Evolutionary conservation across 202 grass and related monocot species (phyloP).

Genomic region (Brachypodium distachyon): DNA sequence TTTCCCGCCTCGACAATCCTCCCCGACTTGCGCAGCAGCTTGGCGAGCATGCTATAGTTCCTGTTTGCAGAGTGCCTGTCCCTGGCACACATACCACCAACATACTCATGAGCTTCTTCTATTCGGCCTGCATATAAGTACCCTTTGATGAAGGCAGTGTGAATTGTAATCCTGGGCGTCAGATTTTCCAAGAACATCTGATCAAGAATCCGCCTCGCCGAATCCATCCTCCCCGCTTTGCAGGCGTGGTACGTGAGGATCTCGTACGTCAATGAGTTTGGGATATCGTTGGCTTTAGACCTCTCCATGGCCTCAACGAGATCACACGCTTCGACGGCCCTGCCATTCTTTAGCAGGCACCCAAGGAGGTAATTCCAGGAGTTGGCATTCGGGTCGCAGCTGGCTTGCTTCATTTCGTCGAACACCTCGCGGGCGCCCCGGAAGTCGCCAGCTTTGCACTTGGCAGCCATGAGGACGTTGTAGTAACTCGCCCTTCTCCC

Average conservation of each 20-base stretch:
- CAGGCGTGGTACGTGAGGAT: conserved; percentile 62
- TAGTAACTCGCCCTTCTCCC: conserved; percentile 44
- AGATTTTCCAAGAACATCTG: conserved; percentile 50
- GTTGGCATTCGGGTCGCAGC: conserved; percentile 48
- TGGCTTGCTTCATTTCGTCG: conserved; percentile 57
- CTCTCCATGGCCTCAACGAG: conserved; percentile 73
- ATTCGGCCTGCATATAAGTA: conserved; percentile 39
- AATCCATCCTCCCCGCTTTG: conserved; percentile 54
- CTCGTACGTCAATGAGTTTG: conserved; percentile 53
- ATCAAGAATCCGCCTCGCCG: conserved; percentile 45
- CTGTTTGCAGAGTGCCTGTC: conserved; percentile 49
- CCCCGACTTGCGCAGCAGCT: conserved; percentile 42
- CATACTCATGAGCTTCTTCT: conserved; percentile 55
- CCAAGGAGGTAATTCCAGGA: conserved; percentile 82
- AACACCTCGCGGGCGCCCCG: conserved; percentile 56
- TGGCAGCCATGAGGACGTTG: conserved; percentile 56
- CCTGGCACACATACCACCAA: conserved; percentile 45
- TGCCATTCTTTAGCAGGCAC: conserved; percentile 63
- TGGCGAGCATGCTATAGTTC: conserved; percentile 71
- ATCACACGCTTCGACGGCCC: conserved; percentile 49
- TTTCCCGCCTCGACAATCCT: conserved; percentile 44
- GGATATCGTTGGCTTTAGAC: background rate
- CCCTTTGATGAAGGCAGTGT: conserved; percentile 76
- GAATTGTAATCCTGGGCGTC: conserved; percentile 51
- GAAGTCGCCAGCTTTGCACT: conserved; percentile 55